These are phyloP conservation scores for Apiospora kogelbergensis DNA, from an alignment of 2,329 filamentous ascomycete species.

Conservation along the genomic window DNA sequence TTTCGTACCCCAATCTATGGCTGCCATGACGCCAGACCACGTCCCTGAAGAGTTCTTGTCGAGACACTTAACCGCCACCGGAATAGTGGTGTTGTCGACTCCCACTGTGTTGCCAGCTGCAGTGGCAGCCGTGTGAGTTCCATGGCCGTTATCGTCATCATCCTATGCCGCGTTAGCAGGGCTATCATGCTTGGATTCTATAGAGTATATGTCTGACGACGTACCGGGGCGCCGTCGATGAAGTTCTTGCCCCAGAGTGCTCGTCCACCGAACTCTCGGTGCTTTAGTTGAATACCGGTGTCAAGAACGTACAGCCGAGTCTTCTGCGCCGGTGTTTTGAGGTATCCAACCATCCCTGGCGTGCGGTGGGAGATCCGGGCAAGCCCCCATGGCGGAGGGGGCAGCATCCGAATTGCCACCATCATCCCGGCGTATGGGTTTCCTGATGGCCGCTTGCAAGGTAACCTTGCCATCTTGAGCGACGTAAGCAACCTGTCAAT, in stretches of 20 bases:
- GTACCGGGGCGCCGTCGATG: constrained; percentile 21
- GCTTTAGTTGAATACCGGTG: constrained; percentile 26
- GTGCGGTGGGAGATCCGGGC: constrained; percentile 27
- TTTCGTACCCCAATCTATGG: constrained; percentile 28
- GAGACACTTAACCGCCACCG: constrained; percentile 28
- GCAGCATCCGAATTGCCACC: constrained; percentile 12
- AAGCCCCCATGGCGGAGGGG: constrained; percentile 23
- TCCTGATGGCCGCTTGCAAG: constrained; percentile 13
- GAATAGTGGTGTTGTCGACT: constrained; percentile 26
- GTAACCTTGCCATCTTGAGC: constrained; percentile 21
- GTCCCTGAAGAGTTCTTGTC: constrained; percentile 19
- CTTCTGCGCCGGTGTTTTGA: constrained; percentile 14
- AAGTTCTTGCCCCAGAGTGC: constrained; percentile 28
- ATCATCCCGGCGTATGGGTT: background rate
- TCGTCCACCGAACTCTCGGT: constrained; percentile 27
- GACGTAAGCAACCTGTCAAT: constrained; percentile 24
- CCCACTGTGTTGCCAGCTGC: constrained; percentile 27
- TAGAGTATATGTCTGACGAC: background rate
- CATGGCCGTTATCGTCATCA: constrained; percentile 26
- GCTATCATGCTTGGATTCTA: background rate
- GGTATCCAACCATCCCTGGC: constrained; percentile 19
- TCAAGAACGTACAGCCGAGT: constrained; percentile 28
- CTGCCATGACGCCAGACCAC: constrained; percentile 23
- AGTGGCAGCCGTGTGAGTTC: constrained; percentile 27
- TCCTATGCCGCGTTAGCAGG: constrained; percentile 17